Base-by-base conservation (phyloP, 1,284 basidiomycete species). In the Trichosporon coremiiforme region DNA sequence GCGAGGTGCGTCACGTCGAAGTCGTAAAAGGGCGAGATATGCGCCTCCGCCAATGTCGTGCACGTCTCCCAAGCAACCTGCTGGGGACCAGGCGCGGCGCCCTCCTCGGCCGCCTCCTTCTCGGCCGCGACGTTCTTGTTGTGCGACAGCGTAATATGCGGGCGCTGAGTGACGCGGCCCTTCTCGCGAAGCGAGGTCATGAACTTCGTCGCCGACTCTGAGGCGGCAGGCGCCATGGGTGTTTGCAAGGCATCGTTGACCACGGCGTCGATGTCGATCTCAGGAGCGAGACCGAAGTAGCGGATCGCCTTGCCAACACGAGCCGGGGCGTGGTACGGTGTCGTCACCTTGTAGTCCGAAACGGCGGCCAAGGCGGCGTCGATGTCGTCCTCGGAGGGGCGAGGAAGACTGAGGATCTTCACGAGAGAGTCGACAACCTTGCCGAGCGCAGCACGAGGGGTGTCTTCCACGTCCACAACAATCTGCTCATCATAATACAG, bases 91-190 rank as follows among this genome's bases (percentile, higher is more conserved):
- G 70, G 70, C 17, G 67, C 64, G 0, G 63, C 68, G 3, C 67
- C 72, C 55, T 65, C 70, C 5, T 74, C 67, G 60, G 64, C 45
- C 1, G 82, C 68, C 50, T 87, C 87, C 5, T 69, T 84, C 4
- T 82, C 80, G 4, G 66, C 73, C 55, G 86, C 85, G 4, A 91
- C 84, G 29, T 83, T 80, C 31, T 89, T 90, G 72, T 84, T 82
- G 80, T 99, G 96, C 8, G 91, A 89, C 67, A 98, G 84, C 0
- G 96, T 98, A 68, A 98, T 85, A 80, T 99, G 96, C 1, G 95
- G 94, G 4, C 86, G 83, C 13, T 80, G 75, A 2, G 88, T 83
- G 22, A 96, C 79, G 13, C 93, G 86, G 2, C 85, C 78, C 0
- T 82, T 80, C 6, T 89, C 69, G 50, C 86, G 84, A 31, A 95